phyloP scores from a whole-genome alignment of 768 basidiomycete species.

The Lentinus brumalis region DNA sequence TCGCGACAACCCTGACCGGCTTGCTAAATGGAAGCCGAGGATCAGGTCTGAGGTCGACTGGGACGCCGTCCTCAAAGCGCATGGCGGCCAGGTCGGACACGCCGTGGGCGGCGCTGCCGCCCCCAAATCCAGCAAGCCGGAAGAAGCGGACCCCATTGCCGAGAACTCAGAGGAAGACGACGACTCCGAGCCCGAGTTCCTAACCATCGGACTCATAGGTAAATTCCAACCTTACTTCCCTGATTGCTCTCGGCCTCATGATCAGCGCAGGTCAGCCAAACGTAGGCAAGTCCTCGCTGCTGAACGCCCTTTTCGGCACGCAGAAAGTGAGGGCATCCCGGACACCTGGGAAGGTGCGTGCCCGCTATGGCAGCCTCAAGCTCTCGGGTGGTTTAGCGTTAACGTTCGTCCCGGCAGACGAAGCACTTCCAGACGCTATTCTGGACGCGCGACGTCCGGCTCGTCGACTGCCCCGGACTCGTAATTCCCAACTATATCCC shows the following conservation, averaged over 20 bases:
- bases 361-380: neutral
- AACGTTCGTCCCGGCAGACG: slow-evolving; percentile 49
- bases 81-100: slow-evolving; percentile 45
- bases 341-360: slow-evolving; percentile 79
- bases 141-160: slow-evolving; percentile 30
- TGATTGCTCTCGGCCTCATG: neutral
- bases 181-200: slow-evolving; percentile 48
- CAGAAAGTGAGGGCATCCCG: slow-evolving; percentile 79
- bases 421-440: slow-evolving; percentile 96
- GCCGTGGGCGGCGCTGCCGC: slow-evolving; percentile 45
- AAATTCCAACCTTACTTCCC: neutral
- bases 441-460: slow-evolving; percentile 81
- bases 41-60: slow-evolving; percentile 75
- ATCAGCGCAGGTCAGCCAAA: slow-evolving; percentile 78
- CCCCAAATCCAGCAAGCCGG: slow-evolving; percentile 31
- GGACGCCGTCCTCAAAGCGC: slow-evolving; percentile 56
- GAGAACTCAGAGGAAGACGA: slow-evolving; percentile 18
- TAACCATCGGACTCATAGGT: slow-evolving; percentile 87
- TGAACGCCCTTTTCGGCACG: slow-evolving; percentile 88
- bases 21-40: slow-evolving; percentile 63
- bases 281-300: slow-evolving; percentile 89
- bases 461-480: slow-evolving; percentile 95
- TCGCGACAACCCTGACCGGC: slow-evolving; percentile 44
- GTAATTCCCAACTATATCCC: slow-evolving; percentile 85
- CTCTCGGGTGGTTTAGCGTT: neutral